Conservation (phyloP, 768 basidiomycete genomes). For the Auricularia sp. region DNA sequence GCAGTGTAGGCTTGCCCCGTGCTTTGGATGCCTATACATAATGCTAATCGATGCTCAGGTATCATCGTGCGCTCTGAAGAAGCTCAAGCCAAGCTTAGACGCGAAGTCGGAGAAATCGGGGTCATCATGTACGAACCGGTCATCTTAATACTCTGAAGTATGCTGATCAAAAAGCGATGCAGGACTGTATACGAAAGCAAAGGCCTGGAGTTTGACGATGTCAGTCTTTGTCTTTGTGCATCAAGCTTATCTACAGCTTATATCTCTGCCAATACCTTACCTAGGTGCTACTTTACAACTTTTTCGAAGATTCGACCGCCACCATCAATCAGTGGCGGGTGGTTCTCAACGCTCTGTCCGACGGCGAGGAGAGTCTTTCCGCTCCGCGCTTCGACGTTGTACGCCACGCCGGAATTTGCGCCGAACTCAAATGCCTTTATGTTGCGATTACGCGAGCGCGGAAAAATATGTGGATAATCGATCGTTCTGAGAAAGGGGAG, state of each 20-base stretch:
- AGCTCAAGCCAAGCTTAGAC: slow-evolving; percentile 36
- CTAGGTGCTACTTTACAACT: slow-evolving; percentile 65
- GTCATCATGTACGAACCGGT: slow-evolving; percentile 4
- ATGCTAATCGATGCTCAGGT: slow-evolving; percentile 14
- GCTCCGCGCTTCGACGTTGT: slow-evolving; percentile 40
- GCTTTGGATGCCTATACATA: not conserved
- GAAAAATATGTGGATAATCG: slow-evolving; percentile 61
- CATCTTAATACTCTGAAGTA: no score
- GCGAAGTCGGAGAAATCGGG: slow-evolving; percentile 48
- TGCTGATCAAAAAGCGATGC: not conserved
- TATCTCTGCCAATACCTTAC: not conserved
- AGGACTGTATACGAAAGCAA: slow-evolving; percentile 54
- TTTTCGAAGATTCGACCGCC: slow-evolving; percentile 54
- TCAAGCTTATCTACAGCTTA: not conserved
- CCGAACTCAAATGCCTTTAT: slow-evolving; percentile 60
- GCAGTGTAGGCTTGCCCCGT: slow-evolving; percentile 13
- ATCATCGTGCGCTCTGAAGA: slow-evolving; percentile 57
- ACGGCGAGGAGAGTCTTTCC: slow-evolving; percentile 11
- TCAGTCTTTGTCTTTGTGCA: slow-evolving; percentile 13
- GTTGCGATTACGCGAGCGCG: slow-evolving; percentile 63
- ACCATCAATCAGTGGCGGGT: slow-evolving; percentile 49
- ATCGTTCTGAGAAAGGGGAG: slow-evolving; percentile 44
- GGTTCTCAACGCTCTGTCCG: slow-evolving; percentile 32
- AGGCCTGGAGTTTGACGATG: slow-evolving; percentile 59
- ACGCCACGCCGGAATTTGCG: slow-evolving; percentile 45